Conservation (phyloP, 805 yeast genomes). For the Sungouiella thailandica region DNA sequence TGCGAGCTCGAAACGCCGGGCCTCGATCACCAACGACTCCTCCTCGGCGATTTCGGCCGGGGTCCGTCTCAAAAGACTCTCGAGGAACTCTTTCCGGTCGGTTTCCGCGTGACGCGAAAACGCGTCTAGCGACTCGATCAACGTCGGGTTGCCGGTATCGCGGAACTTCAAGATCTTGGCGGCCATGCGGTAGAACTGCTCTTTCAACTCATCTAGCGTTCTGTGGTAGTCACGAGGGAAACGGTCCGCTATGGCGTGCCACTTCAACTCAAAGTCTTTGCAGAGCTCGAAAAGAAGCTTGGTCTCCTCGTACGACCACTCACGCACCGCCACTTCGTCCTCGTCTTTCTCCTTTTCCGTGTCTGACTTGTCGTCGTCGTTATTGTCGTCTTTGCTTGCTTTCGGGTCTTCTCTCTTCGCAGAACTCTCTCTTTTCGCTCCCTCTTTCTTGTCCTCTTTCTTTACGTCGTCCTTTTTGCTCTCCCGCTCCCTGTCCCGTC, state of each 20-base stretch:
- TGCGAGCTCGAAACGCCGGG: constrained; percentile 85
- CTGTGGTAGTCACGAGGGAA: constrained; percentile 35
- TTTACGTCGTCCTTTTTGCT: constrained; percentile 6
- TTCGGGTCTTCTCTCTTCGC: constrained; percentile 5
- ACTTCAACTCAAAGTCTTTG: constrained; percentile 53
- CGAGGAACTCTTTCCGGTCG: constrained; percentile 76
- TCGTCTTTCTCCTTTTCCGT: constrained; percentile 13
- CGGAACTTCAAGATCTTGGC: constrained; percentile 40
- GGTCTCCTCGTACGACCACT: constrained; percentile 79
- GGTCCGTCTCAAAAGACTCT: constrained; percentile 69
- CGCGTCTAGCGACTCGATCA: constrained; percentile 57
- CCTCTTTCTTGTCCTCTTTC: constrained; percentile 6
- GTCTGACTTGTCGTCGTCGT: constrained; percentile 30
- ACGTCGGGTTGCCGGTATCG: constrained; percentile 37
- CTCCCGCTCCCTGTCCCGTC: constrained; percentile 6
- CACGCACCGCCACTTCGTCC: constrained; percentile 28
- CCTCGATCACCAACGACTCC: constrained; percentile 88
- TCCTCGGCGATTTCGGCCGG: constrained; percentile 99
- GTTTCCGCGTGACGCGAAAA: constrained; percentile 68
- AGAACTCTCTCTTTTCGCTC: constrained; percentile 4
- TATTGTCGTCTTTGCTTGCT: not conserved
- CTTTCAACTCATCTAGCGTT: constrained; percentile 75
- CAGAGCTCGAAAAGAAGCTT: constrained; percentile 71
- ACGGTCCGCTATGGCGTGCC: constrained; percentile 66
- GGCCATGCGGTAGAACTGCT: constrained; percentile 69